These are phyloP conservation scores for Adansonia grandidieri DNA, from an alignment of 441 rosid genomes.

Conservation along the genomic window DNA sequence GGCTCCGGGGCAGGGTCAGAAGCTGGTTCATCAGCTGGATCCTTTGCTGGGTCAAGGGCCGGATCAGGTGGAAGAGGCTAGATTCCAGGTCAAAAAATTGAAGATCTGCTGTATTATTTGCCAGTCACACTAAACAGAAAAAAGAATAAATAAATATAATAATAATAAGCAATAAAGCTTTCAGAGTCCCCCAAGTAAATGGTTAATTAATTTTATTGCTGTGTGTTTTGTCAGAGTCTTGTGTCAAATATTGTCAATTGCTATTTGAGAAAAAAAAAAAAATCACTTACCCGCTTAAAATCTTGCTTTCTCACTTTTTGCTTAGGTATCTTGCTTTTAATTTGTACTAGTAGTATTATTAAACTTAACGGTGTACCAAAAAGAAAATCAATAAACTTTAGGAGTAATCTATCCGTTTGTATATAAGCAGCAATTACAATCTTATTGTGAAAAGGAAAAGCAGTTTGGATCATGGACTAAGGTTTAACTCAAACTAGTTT, in stretches of 20 bases:
- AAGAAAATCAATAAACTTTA: background rate
- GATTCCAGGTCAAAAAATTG: background rate
- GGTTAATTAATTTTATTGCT: background rate
- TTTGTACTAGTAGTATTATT: background rate
- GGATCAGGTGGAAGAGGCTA: conserved; percentile 52
- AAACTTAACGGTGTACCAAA: background rate
- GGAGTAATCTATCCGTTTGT: background rate
- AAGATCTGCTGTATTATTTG: background rate
- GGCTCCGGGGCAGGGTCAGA: conserved; percentile 49
- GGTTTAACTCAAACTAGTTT: too few species aligned
- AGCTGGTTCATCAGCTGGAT: conserved; percentile 76
- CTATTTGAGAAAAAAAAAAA: too few species aligned
- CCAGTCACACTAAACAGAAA: background rate
- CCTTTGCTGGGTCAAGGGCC: conserved; percentile 68
- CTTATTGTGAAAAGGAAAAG: too few species aligned
- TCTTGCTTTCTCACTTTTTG: too few species aligned
- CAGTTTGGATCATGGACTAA: too few species aligned
- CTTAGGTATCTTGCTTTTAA: background rate
- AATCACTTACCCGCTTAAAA: too few species aligned
- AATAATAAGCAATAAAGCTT: background rate
- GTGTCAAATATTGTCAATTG: background rate
- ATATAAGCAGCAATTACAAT: too few species aligned
- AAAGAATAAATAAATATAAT: background rate
- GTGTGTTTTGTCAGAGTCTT: background rate
- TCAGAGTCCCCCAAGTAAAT: background rate